These are phyloP conservation scores for Leccinum pachyderme DNA, from an alignment of 1,284 basidiomycete genomes.

Conservation along the genomic window DNA sequence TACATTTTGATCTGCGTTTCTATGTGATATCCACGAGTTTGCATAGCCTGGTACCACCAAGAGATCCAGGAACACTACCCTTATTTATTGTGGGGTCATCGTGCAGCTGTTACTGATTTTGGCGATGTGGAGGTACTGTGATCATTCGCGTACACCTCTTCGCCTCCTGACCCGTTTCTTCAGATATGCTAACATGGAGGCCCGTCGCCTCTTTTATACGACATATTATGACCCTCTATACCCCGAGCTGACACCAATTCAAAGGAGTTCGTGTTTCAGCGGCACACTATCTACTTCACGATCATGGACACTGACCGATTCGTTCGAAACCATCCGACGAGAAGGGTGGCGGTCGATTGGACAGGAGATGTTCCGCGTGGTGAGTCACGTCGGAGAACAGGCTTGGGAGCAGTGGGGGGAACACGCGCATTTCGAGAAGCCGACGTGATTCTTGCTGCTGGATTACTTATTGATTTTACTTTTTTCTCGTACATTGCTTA, in stretches of 20 bases:
- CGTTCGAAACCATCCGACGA: conserved; percentile 29
- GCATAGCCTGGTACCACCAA: conserved; percentile 17
- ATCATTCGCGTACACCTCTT: background rate
- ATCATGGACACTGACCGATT: conserved; percentile 30
- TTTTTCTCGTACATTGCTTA: conserved; percentile 10
- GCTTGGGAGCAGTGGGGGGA: conserved; percentile 36
- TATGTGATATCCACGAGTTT: conserved; percentile 8
- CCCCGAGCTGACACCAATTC: conserved; percentile 52
- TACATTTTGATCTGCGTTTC: background rate
- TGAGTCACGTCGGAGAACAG: conserved; percentile 27
- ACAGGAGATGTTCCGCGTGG: conserved; percentile 22
- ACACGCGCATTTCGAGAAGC: conserved; percentile 27
- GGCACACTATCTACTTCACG: conserved; percentile 23
- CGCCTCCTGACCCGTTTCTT: conserved; percentile 5
- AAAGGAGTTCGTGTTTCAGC: conserved; percentile 20
- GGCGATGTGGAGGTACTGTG: conserved; percentile 37
- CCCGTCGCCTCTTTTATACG: conserved; percentile 48
- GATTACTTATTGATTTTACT: conserved; percentile 16
- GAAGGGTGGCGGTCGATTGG: conserved; percentile 31
- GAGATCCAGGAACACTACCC: conserved; percentile 22
- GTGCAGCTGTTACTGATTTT: conserved; percentile 36
- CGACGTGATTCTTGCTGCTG: conserved; percentile 23
- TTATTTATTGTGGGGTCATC: conserved; percentile 27
- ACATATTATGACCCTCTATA: conserved; percentile 74
- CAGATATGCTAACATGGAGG: conserved; percentile 41